A percentile compares a stretch with the other conserved stretches of the same genome.
Conservation (phyloP, 768 basidiomycete genomes). For the Pleurotus eryngii region DNA sequence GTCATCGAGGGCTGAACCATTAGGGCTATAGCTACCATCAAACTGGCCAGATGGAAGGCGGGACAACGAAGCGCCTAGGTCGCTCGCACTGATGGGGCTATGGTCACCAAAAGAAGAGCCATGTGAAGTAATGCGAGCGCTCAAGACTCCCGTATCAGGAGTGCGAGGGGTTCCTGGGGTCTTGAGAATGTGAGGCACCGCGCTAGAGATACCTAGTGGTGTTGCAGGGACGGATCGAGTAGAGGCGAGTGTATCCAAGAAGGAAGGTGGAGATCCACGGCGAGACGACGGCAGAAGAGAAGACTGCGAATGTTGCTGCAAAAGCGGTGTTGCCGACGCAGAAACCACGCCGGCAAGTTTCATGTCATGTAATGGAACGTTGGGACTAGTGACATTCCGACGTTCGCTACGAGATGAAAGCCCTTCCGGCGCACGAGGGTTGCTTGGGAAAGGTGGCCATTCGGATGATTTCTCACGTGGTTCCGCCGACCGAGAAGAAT, state of each 20-base stretch:
- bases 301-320: conserved; percentile 60
- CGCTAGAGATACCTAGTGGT: conserved; percentile 58
- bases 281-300: conserved; percentile 55
- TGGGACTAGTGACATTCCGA: conserved; percentile 73
- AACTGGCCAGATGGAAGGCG: conserved; percentile 59
- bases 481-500: conserved; percentile 51
- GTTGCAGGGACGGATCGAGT: conserved; percentile 85
- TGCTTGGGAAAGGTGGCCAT: conserved; percentile 87
- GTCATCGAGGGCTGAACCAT: conserved; percentile 52
- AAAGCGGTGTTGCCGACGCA: conserved; percentile 60
- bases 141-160: conserved; percentile 55
- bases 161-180: conserved; percentile 67
- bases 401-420: conserved; percentile 55
- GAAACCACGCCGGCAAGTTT: conserved; percentile 48
- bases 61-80: conserved; percentile 72
- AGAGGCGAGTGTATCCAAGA: conserved; percentile 58
- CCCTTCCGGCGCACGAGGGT: conserved; percentile 59
- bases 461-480: conserved; percentile 76
- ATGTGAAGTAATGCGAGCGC: conserved; percentile 57
- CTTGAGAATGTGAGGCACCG: conserved; percentile 51
- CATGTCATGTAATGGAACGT: conserved; percentile 51
- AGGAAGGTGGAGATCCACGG: conserved; percentile 68
- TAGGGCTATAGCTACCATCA: conserved; percentile 53
- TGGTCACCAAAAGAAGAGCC: conserved; percentile 46
- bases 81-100: conserved; percentile 42